Conservation (phyloP, 306 rosid species). For the Quillaja saponaria region DNA sequence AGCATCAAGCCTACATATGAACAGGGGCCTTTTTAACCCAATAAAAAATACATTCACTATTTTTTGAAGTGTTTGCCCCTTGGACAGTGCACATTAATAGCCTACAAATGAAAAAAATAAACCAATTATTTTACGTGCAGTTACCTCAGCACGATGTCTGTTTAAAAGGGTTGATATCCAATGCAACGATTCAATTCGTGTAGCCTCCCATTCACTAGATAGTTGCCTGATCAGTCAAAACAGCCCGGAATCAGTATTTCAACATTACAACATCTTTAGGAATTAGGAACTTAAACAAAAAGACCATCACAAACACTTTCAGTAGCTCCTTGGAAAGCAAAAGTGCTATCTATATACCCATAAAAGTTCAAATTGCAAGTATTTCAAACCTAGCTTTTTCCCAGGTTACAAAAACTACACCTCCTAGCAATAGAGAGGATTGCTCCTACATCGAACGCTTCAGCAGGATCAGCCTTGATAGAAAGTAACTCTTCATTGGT, state of each 20-base stretch:
- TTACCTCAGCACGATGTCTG: slow-evolving; percentile 81
- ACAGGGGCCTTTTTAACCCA: slow-evolving; percentile 10
- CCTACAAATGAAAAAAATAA: slow-evolving; percentile 20
- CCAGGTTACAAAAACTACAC: slow-evolving; percentile 42
- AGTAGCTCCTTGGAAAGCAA: slow-evolving; percentile 27
- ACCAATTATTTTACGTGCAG: slow-evolving; percentile 8
- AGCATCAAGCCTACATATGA: slow-evolving; percentile 12
- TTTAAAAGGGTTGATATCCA: slow-evolving; percentile 89
- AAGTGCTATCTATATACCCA: slow-evolving; percentile 2
- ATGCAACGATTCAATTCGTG: slow-evolving; percentile 91
- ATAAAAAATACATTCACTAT: no score
- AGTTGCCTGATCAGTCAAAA: slow-evolving; percentile 73
- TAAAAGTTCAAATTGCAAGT: slow-evolving; percentile 29
- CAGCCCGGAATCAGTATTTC: slow-evolving; percentile 36
- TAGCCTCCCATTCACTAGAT: slow-evolving; percentile 91
- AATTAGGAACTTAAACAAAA: slow-evolving; percentile 20
- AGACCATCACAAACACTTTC: slow-evolving; percentile 24
- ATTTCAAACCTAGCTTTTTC: slow-evolving; percentile 37
- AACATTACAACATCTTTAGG: neutral
- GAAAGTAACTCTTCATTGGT: slow-evolving; percentile 96
- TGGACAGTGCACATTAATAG: no score
- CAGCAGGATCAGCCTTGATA: slow-evolving; percentile 76
- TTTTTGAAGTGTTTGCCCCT: no score
- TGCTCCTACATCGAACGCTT: slow-evolving; percentile 83
- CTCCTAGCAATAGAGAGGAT: slow-evolving; percentile 85